Base-by-base conservation (phyloP, 2,329 filamentous ascomycete species). In the Apiospora arundinis region DNA sequence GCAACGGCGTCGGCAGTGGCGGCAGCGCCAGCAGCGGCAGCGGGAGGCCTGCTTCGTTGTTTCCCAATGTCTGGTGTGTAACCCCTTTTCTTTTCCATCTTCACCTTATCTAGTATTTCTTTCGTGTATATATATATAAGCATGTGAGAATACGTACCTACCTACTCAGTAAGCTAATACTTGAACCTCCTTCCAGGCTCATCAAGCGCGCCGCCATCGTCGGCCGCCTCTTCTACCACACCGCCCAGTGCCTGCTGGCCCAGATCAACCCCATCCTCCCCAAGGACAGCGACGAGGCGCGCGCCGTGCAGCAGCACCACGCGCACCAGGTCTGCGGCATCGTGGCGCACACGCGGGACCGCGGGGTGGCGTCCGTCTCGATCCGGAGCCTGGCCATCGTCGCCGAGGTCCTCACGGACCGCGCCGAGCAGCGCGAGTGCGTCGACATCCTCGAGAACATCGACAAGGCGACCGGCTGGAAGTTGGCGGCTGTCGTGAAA, bases 261-360 rank as follows among this genome's bases (percentile, higher is more conserved):
- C 93, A 95, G 75, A 91, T 91, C 28, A 92, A 97, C 79, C 95
- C 95, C 0, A 80, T 92, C 69, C 86, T 91, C 48, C 85, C 88
- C 14, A 83, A 87, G 9, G 86, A 89, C 48, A 84, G 85, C 23
- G 85, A 89, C 4, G 92, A 94, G 72, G 93, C 95, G 89, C 89
- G 88, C 66, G 85, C 88, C 5, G 87, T 93, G 77, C 91, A 93
- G 76, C 85, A 92, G 67, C 89, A 90, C 73, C 94, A 98, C 78
- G 92, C 94, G 0, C 92, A 93, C 75, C 92, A 95, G 79, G 92
- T 97, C 32, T 98, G 95, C 78, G 95, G 95, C 18, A 97, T 98
- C 73, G 91, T 93, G 32, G 93, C 94, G 2, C 94, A 97, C 78
- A 91, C 92, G 69, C 93, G 95, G 77, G 94, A 97, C 78, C 87